Conservation (phyloP, 768 basidiomycete genomes). For the Naematelia aurantialba region DNA sequence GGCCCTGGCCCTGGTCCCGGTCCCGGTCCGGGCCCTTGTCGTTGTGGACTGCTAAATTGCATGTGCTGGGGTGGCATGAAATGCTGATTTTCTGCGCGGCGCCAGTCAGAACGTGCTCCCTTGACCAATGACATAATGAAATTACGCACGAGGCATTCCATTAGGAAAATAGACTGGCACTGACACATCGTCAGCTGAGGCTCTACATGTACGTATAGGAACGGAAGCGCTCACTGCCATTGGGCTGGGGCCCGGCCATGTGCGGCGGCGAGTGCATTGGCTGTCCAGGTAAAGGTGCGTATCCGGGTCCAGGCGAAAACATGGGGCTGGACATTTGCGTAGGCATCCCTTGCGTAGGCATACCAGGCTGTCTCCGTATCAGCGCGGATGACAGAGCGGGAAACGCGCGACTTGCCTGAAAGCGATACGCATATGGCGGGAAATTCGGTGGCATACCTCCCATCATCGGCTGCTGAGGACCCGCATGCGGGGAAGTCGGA, state of each 20-base stretch:
- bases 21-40: conserved; percentile 19
- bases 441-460: conserved; percentile 25
- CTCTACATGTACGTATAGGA: not conserved
- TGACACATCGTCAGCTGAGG: conserved; percentile 8
- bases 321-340: conserved; percentile 30
- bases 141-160: conserved; percentile 35
- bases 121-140: not conserved
- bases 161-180: conserved; percentile 43
- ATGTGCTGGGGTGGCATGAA: conserved; percentile 39
- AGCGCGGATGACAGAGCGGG: not conserved
- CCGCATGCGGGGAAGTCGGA: conserved; percentile 15
- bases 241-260: conserved; percentile 24
- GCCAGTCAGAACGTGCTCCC: not conserved
- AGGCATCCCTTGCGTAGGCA: conserved; percentile 11
- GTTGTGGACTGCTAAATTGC: conserved; percentile 29
- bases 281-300: conserved; percentile 20
- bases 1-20: conserved; percentile 8
- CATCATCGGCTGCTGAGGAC: conserved; percentile 16
- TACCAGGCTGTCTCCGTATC: not conserved
- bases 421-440: conserved; percentile 27
- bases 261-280: conserved; percentile 23
- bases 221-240: conserved; percentile 26
- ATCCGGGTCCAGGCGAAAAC: conserved; percentile 35
- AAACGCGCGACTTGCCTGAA: conserved; percentile 19
- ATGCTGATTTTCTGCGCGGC: conserved; percentile 22